Conservation (phyloP, 148 eudicot genomes). For the Rhododendron henanense region DNA sequence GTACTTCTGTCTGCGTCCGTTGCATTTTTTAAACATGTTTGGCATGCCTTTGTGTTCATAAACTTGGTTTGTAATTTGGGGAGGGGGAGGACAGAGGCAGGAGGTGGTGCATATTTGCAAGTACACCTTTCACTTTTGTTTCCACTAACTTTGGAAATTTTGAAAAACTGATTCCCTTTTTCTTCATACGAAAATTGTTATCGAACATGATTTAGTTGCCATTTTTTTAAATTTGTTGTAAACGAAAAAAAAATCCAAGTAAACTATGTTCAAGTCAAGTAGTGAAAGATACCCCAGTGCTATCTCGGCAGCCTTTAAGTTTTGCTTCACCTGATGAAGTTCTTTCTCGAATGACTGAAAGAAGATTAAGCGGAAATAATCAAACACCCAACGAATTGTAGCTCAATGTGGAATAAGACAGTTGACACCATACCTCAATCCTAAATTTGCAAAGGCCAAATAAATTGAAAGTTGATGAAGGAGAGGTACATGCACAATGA, state of each 20-base stretch:
- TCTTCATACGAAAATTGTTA: background rate
- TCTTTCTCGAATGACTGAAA: conserved; percentile 11
- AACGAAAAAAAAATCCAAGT: background rate
- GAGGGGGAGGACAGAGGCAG: background rate
- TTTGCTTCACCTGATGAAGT: background rate
- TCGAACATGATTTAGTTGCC: background rate
- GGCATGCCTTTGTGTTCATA: background rate
- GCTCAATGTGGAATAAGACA: background rate
- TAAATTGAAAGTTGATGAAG: background rate
- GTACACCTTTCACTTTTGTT: background rate
- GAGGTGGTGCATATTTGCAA: background rate
- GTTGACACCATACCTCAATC: background rate
- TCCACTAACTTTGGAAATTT: background rate
- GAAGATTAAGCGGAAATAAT: background rate
- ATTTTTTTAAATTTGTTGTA: background rate
- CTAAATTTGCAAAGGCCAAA: background rate
- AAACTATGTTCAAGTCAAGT: background rate
- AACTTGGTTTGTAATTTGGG: background rate
- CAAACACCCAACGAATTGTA: background rate
- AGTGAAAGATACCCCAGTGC: background rate
- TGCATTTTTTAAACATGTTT: background rate
- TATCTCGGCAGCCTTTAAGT: background rate
- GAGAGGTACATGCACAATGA: background rate
- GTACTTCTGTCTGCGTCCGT: background rate
- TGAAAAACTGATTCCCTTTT: background rate